Percentiles rank a stretch among this genome's conserved stretches.
These are phyloP conservation scores for Talaromyces amestolkiae DNA, from an alignment of 2,329 filamentous ascomycete genomes.

Conservation along the genomic window DNA sequence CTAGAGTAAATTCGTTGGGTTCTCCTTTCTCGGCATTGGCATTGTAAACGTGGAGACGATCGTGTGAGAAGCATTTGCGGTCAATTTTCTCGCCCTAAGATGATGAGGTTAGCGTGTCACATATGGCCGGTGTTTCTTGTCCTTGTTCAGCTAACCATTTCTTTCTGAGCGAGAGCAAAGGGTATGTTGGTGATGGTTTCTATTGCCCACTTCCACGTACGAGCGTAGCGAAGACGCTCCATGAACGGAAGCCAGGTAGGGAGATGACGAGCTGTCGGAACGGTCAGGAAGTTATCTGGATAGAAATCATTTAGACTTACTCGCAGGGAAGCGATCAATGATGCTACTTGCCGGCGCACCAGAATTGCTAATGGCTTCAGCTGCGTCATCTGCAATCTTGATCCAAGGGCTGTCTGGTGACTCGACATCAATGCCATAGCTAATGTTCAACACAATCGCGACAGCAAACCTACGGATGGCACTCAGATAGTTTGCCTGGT, in stretches of 20 bases:
- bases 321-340: constrained; percentile 7
- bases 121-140: neutral
- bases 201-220: constrained; percentile 9
- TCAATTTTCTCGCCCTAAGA: constrained; percentile 6
- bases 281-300: neutral
- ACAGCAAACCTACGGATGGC: constrained; percentile 1
- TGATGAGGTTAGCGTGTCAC: neutral
- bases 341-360: constrained; percentile 3
- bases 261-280: neutral
- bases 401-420: neutral
- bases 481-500: neutral
- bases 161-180: neutral
- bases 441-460: constrained; percentile 9
- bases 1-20: constrained; percentile 7
- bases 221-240: constrained; percentile 11
- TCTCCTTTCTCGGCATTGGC: constrained; percentile 7
- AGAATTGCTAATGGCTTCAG: constrained; percentile 11
- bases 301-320: neutral
- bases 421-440: constrained; percentile 11
- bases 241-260: constrained; percentile 13
- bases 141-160: neutral
- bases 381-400: constrained; percentile 6
- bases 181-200: constrained; percentile 9
- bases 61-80: constrained; percentile 9
- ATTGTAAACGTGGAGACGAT: neutral